Base-by-base conservation (phyloP, 768 basidiomycete genomes). In the Calocybe cyanea region DNA sequence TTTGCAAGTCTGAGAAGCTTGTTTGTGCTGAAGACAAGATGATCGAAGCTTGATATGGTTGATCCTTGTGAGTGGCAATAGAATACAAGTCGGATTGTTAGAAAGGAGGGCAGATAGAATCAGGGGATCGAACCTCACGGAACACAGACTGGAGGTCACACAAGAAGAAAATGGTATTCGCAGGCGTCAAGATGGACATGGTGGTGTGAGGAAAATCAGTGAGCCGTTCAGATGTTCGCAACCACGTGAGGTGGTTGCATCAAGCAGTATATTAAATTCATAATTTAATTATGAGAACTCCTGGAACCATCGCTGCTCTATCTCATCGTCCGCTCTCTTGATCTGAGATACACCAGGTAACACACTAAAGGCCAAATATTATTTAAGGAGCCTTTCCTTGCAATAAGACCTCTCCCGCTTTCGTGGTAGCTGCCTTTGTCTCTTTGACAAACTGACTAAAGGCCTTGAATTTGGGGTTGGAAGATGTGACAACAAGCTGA, bases 381-480 rank as follows among this genome's bases (percentile, higher is more conserved):
- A 28, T 5, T 28, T 11, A 35, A 21, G 19, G 34, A 34, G 17
- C 14, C 30, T 43, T 40, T 24, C 45, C 46, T 3, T 48, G 39
- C 10, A 60, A 50, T 3, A 64, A 44, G 17, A 51, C 52, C 46
- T 71, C 62, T 17, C 70, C 69, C 4, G 67, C 68, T 37, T 62
- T 64, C 35, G 61, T 66, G 1, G 89, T 92, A 2, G 62, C 67
- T 4, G 79, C 77, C 58, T 86, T 89, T 56, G 83, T 83, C 25
- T 90, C 85, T 62, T 91, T 94, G 57, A 93, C 76, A 24, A 88
- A 63, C 2, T 66, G 65, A 4, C 85, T 76, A 59, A 93, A 83
- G 1, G 76, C 66, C 58, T 82, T 88, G 75, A 96, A 96, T 10
- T 68, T 67, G 0, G 82, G 72, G 15, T 70, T 68, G 0, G 66